These are phyloP conservation scores for Suillus sp. DNA, from an alignment of 768 basidiomycete genomes.

Conservation along the genomic window DNA sequence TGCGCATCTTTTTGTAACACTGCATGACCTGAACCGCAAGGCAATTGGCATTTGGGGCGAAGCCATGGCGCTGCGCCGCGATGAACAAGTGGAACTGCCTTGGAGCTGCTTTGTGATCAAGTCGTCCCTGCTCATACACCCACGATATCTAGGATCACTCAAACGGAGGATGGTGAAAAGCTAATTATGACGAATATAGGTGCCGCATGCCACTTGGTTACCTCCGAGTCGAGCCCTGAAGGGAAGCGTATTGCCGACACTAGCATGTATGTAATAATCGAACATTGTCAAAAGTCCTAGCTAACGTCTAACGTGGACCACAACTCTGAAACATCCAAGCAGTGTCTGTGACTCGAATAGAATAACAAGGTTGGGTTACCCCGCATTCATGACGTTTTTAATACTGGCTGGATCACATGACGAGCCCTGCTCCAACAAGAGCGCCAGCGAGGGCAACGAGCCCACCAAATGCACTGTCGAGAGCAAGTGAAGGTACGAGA, in stretches of 20 bases:
- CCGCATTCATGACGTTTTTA: background rate
- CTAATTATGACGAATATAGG: background rate
- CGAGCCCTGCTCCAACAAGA: conserved; percentile 28
- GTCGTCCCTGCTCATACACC: background rate
- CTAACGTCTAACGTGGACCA: background rate
- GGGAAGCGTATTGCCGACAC: background rate
- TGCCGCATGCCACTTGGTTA: background rate
- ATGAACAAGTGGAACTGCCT: background rate
- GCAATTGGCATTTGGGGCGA: background rate
- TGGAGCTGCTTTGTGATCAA: no score
- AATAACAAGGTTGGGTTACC: background rate
- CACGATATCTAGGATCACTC: background rate
- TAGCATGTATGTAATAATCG: background rate
- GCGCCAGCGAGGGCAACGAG: conserved; percentile 30
- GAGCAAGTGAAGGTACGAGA: conserved; percentile 20
- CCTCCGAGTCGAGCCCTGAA: background rate
- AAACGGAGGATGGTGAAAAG: no score
- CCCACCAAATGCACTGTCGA: conserved; percentile 21
- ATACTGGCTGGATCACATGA: conserved; percentile 18
- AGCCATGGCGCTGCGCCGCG: background rate
- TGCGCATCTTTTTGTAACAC: background rate
- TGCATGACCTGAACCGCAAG: conserved; percentile 1
- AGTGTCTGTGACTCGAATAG: background rate
- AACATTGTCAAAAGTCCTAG: background rate
- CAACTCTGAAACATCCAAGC: background rate